Evolutionary conservation across 2,329 filamentous ascomycete genomes (phyloP).

Genomic region (Simplicillium aogashimaense): DNA sequence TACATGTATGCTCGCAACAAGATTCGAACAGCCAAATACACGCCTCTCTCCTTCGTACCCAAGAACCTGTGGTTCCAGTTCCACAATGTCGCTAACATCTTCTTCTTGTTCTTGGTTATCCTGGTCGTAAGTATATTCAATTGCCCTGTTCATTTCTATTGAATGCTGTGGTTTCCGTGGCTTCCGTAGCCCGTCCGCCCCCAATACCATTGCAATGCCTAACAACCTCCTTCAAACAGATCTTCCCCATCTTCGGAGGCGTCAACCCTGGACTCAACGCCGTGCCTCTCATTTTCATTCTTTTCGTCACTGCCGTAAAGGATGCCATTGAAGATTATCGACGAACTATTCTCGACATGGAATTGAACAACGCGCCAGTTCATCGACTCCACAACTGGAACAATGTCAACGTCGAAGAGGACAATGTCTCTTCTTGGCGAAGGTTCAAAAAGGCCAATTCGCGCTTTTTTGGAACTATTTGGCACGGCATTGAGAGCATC

Average conservation of each 20-base stretch:
- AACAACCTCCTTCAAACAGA: conserved; percentile 38
- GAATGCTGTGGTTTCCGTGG: too few relatives aligned
- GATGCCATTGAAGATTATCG: conserved; percentile 94
- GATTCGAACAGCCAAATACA: conserved; percentile 96
- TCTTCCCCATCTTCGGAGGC: conserved; percentile 92
- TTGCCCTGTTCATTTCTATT: not conserved
- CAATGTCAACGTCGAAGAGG: conserved; percentile 87
- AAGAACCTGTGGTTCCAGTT: conserved; percentile 98
- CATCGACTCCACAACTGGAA: conserved; percentile 81
- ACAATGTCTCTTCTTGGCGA: conserved; percentile 79
- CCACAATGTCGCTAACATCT: conserved; percentile 96
- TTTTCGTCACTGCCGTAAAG: conserved; percentile 81
- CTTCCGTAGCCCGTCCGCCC: too few relatives aligned
- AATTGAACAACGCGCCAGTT: conserved; percentile 92
- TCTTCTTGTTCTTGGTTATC: conserved; percentile 95
- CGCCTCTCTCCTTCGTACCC: conserved; percentile 84
- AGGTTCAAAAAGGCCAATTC: conserved; percentile 83
- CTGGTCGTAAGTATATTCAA: conserved; percentile 59
- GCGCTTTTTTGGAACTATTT: conserved; percentile 44
- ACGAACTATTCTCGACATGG: conserved; percentile 80
- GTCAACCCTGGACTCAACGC: conserved; percentile 82
- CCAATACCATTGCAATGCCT: too few relatives aligned
- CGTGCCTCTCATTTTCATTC: conserved; percentile 86
- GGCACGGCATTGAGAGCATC: conserved; percentile 32
- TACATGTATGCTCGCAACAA: conserved; percentile 79